These are phyloP conservation scores for Penicillium maclennaniae DNA, from an alignment of 495 filamentous ascomycete genomes.

Conservation along the genomic window DNA sequence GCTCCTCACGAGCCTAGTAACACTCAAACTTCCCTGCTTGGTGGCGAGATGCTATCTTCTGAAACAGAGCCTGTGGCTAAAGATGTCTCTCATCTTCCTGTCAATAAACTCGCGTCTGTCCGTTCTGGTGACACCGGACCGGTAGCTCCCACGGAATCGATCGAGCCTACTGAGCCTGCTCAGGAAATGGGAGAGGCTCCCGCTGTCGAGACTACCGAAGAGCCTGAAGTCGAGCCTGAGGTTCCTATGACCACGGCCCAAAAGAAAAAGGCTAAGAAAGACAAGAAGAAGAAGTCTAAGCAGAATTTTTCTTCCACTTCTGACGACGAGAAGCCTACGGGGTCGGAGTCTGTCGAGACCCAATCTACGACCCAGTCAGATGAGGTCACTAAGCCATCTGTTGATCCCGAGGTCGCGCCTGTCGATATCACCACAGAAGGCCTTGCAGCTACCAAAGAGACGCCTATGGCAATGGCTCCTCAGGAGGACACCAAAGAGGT, in stretches of 20 bases:
- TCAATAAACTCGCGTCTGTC: constrained; percentile 6
- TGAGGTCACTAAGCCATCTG: neutral
- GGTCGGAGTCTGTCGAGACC: constrained; percentile 4
- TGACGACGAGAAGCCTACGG: constrained; percentile 16
- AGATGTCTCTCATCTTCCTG: constrained; percentile 5
- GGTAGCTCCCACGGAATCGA: constrained; percentile 7
- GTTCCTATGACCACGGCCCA: constrained; percentile 19
- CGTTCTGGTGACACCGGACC: constrained; percentile 5
- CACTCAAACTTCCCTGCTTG: constrained; percentile 14
- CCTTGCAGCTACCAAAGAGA: neutral
- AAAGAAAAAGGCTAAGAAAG: constrained; percentile 41
- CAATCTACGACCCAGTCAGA: neutral
- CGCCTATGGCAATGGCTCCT: neutral
- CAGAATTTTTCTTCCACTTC: constrained; percentile 14
- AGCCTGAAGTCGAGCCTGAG: constrained; percentile 20
- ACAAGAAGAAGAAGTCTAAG: constrained; percentile 32
- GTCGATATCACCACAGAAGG: neutral
- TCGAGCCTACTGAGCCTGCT: constrained; percentile 13
- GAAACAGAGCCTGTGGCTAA: constrained; percentile 3
- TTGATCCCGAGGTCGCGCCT: neutral
- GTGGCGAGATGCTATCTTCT: constrained; percentile 19
- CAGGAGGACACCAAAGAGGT: constrained; percentile 2
- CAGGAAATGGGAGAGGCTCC: constrained; percentile 5
- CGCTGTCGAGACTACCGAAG: constrained; percentile 1
- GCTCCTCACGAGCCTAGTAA: constrained; percentile 11